Evolutionary conservation across 2,329 filamentous ascomycete genomes (phyloP).

Genomic region (Hawksworthiomyces lignivorus): DNA sequence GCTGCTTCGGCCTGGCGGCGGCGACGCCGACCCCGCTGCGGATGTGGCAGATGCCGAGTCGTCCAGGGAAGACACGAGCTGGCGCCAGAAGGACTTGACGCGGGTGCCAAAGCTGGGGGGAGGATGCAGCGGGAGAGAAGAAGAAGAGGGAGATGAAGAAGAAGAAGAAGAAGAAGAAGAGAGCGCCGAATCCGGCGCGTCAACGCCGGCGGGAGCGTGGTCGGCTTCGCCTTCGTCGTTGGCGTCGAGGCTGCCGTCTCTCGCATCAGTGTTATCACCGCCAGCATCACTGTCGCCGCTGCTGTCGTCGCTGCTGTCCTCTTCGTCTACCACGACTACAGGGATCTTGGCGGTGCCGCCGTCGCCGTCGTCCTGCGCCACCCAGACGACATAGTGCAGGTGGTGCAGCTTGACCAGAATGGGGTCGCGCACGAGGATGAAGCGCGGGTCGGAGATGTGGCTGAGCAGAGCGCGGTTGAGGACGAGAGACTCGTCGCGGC

Average conservation of each 20-base stretch:
- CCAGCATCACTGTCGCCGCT: conserved; percentile 1
- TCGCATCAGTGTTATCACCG: neutral
- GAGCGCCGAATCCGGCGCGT: no score
- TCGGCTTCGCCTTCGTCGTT: neutral
- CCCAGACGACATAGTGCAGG: conserved; percentile 63
- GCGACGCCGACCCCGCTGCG: no score
- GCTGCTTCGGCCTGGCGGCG: neutral
- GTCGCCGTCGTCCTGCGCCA: conserved; percentile 41
- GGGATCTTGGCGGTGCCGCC: conserved; percentile 4
- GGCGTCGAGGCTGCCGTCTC: neutral
- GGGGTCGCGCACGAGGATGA: conserved; percentile 67
- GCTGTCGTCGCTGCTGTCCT: conserved; percentile 13
- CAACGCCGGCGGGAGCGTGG: no score
- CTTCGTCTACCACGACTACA: conserved; percentile 7
- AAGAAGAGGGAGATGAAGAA: neutral
- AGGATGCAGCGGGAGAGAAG: no score
- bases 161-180: no score
- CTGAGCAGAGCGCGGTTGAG: conserved; percentile 69
- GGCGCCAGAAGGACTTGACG: conserved; percentile 38
- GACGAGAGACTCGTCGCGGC: conserved; percentile 80
- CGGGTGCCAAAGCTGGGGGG: conserved; percentile 33
- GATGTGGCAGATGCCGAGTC: conserved; percentile 17
- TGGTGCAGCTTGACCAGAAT: conserved; percentile 30
- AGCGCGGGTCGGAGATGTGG: conserved; percentile 74
- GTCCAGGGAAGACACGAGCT: conserved; percentile 35